phyloP scores from a whole-genome alignment of 2,329 filamentous ascomycete genomes.

The Claviceps sp. region DNA sequence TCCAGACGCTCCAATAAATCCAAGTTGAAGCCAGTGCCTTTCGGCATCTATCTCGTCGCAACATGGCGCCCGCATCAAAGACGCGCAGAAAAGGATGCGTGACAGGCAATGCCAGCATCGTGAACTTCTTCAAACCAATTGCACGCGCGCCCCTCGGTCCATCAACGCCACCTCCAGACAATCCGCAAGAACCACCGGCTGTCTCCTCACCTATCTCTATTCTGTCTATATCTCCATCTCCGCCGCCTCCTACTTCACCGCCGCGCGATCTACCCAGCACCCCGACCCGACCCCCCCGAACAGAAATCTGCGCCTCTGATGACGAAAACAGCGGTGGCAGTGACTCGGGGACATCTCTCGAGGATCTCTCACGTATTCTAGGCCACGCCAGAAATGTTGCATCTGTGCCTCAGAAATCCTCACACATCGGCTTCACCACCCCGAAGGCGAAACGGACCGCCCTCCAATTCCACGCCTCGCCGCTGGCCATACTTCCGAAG shows the following conservation, averaged over 20 bases:
- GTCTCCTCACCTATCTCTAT: constrained; percentile 1
- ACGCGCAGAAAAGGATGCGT: constrained; percentile 8
- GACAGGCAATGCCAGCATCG: constrained; percentile 17
- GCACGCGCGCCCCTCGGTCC: constrained; percentile 8
- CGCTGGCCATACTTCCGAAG: constrained; percentile 36
- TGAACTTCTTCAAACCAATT: constrained; percentile 25
- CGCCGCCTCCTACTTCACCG: constrained; percentile 13
- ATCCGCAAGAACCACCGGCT: constrained; percentile 1
- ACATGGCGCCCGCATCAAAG: constrained; percentile 12
- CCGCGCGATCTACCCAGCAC: constrained; percentile 13
- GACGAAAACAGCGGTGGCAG: constrained; percentile 49
- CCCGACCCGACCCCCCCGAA: constrained; percentile 11
- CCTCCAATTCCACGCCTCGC: constrained; percentile 28
- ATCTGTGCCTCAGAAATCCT: constrained; percentile 1
- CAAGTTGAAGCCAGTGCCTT: neutral
- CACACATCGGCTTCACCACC: constrained; percentile 21
- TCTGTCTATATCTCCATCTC: constrained; percentile 13
- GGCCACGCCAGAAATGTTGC: constrained; percentile 10
- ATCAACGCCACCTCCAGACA: constrained; percentile 1
- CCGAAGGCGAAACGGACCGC: constrained; percentile 35
- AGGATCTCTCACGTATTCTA: constrained; percentile 29
- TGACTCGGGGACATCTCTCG: constrained; percentile 44
- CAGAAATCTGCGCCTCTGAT: constrained; percentile 55
- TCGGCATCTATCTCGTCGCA: neutral
- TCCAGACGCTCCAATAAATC: neutral